Percentiles rank a stretch among this genome's conserved stretches.
phyloP scores from a whole-genome alignment of 176 grass and related monocot species.

The Ampelocalamus luodianensis region DNA sequence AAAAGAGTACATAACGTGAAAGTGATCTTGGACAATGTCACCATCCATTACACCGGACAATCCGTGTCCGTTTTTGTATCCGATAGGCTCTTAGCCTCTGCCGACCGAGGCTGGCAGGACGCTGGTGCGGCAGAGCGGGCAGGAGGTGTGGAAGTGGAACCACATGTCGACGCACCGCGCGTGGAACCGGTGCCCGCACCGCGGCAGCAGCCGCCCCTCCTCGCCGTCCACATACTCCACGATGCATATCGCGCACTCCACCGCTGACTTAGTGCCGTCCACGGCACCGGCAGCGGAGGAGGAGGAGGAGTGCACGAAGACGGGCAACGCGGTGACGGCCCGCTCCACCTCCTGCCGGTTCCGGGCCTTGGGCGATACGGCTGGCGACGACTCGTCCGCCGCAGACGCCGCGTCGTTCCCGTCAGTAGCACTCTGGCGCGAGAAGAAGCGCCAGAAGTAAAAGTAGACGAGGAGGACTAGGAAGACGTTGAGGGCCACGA shows the following conservation, averaged over 20 bases:
- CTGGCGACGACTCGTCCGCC: slow-evolving; percentile 18
- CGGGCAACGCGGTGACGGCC: slow-evolving; percentile 40
- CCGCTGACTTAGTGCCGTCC: not conserved
- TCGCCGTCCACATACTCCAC: slow-evolving; percentile 49
- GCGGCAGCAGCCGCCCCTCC: slow-evolving; percentile 48
- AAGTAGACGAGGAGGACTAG: slow-evolving; percentile 53
- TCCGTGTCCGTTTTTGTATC: no score
- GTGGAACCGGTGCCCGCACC: slow-evolving; percentile 57
- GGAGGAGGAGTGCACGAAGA: slow-evolving; percentile 26
- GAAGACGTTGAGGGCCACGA: slow-evolving; percentile 49
- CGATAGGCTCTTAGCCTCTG: no score
- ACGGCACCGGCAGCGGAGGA: not conserved
- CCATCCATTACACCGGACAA: no score
- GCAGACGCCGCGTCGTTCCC: not conserved
- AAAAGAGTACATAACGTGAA: no score
- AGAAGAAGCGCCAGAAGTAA: slow-evolving; percentile 44
- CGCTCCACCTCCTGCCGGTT: slow-evolving; percentile 22
- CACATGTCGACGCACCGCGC: not conserved
- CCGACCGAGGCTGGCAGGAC: no score
- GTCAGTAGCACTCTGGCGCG: not conserved
- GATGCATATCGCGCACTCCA: slow-evolving; percentile 63
- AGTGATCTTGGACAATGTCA: no score
- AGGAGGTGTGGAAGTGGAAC: no score
- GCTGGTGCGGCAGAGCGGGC: no score
- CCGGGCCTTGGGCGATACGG: slow-evolving; percentile 26